phyloP scores from a whole-genome alignment of 805 yeast species.

The Babjeviella inositovora region DNA sequence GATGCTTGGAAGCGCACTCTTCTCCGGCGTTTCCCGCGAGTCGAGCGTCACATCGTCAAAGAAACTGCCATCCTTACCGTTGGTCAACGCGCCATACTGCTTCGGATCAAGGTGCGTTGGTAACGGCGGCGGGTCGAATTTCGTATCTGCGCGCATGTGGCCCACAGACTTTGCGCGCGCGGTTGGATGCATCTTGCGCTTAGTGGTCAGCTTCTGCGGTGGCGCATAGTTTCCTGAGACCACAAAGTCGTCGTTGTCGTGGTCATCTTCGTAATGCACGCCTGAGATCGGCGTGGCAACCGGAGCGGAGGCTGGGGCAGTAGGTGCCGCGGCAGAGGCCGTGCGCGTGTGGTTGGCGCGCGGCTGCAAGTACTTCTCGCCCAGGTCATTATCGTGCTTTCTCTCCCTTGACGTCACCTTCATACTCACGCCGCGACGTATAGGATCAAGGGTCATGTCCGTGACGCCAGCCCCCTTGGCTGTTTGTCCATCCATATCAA shows the following conservation, averaged over 20 bases:
- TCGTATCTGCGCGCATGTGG: conserved; percentile 56
- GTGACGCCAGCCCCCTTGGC: too few relatives aligned
- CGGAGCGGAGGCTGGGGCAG: conserved; percentile 8
- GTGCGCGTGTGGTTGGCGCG: too few relatives aligned
- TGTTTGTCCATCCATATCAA: too few relatives aligned
- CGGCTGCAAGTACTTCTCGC: too few relatives aligned
- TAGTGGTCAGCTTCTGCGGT: conserved; percentile 3
- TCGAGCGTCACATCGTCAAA: conserved; percentile 32
- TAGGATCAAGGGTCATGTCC: too few relatives aligned
- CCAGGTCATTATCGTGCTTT: conserved; percentile 11
- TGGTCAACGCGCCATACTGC: conserved; percentile 23
- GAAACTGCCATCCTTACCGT: conserved; percentile 28
- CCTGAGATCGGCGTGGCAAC: conserved; percentile 3
- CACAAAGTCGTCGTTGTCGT: conserved; percentile 24
- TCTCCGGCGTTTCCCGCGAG: conserved; percentile 5
- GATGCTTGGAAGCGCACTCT: too few relatives aligned
- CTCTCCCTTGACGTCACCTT: conserved; percentile 43
- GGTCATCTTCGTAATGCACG: conserved; percentile 17
- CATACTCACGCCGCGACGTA: conserved; percentile 47
- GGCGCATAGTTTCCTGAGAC: conserved; percentile 3
- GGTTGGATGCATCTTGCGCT: conserved; percentile 46
- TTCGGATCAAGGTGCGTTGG: conserved; percentile 3
- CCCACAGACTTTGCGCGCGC: conserved; percentile 83
- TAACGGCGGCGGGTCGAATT: conserved; percentile 19
- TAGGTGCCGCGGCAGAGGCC: conserved; percentile 2